Conservation (phyloP, 2,329 filamentous ascomycete genomes). For the Diaporthe ampelina region DNA sequence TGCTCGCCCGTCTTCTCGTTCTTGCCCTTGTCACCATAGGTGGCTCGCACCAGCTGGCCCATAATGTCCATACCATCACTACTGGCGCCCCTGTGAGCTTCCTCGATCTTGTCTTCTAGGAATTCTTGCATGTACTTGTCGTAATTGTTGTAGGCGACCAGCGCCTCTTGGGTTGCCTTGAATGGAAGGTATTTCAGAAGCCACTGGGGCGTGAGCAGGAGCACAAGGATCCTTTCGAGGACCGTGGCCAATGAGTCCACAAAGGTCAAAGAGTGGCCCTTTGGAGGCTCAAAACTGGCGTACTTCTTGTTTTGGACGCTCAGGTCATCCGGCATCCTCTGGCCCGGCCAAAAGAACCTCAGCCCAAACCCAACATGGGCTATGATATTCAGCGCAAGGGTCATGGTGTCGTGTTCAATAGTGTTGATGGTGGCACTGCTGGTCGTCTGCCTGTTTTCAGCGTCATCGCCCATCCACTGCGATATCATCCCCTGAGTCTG, state of each 20-base stretch:
- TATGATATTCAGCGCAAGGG: conserved; percentile 68
- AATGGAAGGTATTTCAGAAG: conserved; percentile 59
- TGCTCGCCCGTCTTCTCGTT: conserved; percentile 47
- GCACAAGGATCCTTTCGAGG: conserved; percentile 73
- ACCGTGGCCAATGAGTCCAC: conserved; percentile 72
- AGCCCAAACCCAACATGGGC: conserved; percentile 80
- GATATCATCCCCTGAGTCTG: conserved; percentile 75
- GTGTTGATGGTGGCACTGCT: conserved; percentile 65
- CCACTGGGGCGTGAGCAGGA: conserved; percentile 72
- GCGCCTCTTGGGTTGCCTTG: conserved; percentile 48
- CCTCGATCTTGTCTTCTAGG: conserved; percentile 70
- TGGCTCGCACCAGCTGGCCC: conserved; percentile 63
- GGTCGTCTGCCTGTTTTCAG: conserved; percentile 45
- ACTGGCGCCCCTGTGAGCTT: conserved; percentile 50
- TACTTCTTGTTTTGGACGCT: conserved; percentile 65
- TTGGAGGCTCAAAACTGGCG: conserved; percentile 58
- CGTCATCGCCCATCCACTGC: conserved; percentile 61
- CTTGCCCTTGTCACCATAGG: conserved; percentile 50
- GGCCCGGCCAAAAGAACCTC: conserved; percentile 72
- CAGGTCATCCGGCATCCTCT: conserved; percentile 60
- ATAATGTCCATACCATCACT: conserved; percentile 66
- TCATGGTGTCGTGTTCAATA: conserved; percentile 76
- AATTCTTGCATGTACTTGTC: conserved; percentile 78
- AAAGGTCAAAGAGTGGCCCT: conserved; percentile 75
- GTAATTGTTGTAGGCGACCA: conserved; percentile 73